Percentiles rank a stretch among this genome's conserved stretches.
These are phyloP conservation scores for Ananas comosus DNA, from an alignment of 176 grass and related monocot species.

Conservation along the genomic window DNA sequence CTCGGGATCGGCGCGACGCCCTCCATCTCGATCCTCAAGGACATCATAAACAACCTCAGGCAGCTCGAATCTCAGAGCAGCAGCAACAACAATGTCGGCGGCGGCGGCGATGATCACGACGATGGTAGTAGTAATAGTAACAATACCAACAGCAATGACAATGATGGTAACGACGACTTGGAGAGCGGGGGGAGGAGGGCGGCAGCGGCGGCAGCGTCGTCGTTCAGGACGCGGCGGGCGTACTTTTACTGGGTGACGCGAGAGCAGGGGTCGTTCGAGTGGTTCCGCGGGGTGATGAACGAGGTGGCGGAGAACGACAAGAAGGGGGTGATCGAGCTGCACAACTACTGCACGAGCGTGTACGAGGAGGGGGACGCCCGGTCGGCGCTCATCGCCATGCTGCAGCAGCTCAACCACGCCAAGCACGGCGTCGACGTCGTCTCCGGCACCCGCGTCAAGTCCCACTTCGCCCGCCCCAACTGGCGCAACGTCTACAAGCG, in stretches of 20 bases:
- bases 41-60: conserved; percentile 84
- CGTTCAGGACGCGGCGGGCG: conserved; percentile 59
- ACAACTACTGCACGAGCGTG: conserved; percentile 93
- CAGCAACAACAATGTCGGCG: conserved; percentile 27
- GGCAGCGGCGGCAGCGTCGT: not conserved
- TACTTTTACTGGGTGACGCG: conserved; percentile 98
- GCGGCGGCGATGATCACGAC: not conserved
- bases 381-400: conserved; percentile 83
- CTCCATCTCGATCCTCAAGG: conserved; percentile 92
- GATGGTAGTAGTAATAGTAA: not conserved
- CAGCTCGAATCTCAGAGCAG: conserved; percentile 17
- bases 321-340: conserved; percentile 77
- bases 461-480: conserved; percentile 87
- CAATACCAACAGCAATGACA: not conserved
- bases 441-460: conserved; percentile 80
- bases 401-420: conserved; percentile 85
- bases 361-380: conserved; percentile 93
- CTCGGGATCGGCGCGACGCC: conserved; percentile 87
- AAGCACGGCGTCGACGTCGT: conserved; percentile 78
- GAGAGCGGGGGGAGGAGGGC: not conserved
- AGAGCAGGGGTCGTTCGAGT: conserved; percentile 92
- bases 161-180: not conserved
- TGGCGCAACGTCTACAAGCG: conserved; percentile 79
- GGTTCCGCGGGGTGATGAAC: conserved; percentile 85
- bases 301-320: conserved; percentile 71